Conservation (phyloP, 2,329 filamentous ascomycete genomes). For the Allantophomopsis cytisporea region DNA sequence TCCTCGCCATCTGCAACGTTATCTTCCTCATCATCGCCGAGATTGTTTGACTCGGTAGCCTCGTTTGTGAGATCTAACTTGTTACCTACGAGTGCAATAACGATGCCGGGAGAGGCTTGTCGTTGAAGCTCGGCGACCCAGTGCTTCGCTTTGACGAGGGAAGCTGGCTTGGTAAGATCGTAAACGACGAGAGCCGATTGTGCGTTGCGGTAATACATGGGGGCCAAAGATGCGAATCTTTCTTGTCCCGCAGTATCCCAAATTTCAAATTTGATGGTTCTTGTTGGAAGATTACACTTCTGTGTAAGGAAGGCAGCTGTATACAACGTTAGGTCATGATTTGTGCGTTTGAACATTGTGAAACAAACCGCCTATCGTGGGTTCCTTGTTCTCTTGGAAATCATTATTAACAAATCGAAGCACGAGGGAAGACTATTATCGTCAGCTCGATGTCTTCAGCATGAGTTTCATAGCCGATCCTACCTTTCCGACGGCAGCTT, state of each 20-base stretch:
- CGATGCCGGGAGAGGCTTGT: constrained; percentile 90
- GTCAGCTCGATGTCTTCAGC: background rate
- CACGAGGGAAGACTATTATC: constrained; percentile 78
- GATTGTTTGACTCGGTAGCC: constrained; percentile 28
- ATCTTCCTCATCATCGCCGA: constrained; percentile 30
- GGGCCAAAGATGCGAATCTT: constrained; percentile 88
- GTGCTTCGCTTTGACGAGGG: constrained; percentile 92
- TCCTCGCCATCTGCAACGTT: constrained; percentile 36
- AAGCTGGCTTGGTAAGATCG: constrained; percentile 93
- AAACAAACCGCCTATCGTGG: constrained; percentile 82
- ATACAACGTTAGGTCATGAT: constrained; percentile 1
- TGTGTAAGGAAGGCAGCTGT: constrained; percentile 93
- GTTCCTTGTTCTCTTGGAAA: constrained; percentile 99
- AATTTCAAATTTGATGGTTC: constrained; percentile 89
- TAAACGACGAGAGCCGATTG: constrained; percentile 97
- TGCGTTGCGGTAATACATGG: constrained; percentile 99
- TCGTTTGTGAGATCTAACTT: constrained; percentile 80
- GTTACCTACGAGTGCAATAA: constrained; percentile 94
- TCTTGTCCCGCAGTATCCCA: constrained; percentile 99
- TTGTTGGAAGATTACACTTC: constrained; percentile 89
- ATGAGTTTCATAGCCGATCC: background rate
- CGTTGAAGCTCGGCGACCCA: constrained; percentile 97
- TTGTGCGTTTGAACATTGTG: background rate
- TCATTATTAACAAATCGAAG: constrained; percentile 99
- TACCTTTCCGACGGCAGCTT: constrained; percentile 98